Conservation (phyloP, 805 yeast genomes). For the Pachysolen tannophilus region DNA sequence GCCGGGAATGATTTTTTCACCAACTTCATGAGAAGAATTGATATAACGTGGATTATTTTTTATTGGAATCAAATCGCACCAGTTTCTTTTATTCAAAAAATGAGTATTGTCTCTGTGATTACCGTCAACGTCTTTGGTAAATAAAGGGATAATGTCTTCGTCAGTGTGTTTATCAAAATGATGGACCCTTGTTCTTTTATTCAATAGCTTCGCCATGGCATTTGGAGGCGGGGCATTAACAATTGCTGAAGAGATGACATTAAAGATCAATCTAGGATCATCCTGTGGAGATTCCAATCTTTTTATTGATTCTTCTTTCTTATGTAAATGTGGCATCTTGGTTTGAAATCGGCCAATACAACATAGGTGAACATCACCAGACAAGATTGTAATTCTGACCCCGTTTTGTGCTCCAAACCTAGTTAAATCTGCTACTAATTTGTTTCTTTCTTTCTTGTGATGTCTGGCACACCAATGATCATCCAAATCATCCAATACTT, state of each 20-base stretch:
- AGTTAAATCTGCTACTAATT: conserved; percentile 50
- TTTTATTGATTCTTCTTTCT: conserved; percentile 29
- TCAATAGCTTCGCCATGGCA: conserved; percentile 68
- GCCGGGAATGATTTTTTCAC: conserved; percentile 33
- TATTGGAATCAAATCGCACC: conserved; percentile 58
- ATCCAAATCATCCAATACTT: conserved; percentile 84
- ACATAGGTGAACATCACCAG: conserved; percentile 93
- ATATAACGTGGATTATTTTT: conserved; percentile 21
- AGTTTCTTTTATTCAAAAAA: conserved; percentile 61
- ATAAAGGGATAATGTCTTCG: conserved; percentile 77
- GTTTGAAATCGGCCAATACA: conserved; percentile 73
- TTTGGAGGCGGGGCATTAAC: conserved; percentile 91
- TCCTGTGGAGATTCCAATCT: conserved; percentile 44
- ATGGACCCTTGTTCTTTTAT: conserved; percentile 62
- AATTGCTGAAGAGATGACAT: conserved; percentile 85
- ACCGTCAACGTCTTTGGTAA: conserved; percentile 52
- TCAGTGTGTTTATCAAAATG: conserved; percentile 55
- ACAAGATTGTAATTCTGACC: conserved; percentile 72
- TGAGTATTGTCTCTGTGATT: conserved; percentile 32
- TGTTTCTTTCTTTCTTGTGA: conserved; percentile 83
- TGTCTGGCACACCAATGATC: conserved; percentile 94
- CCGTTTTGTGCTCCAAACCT: conserved; percentile 57
- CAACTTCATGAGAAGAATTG: conserved; percentile 19
- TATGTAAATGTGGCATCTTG: conserved; percentile 36
- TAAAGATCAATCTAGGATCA: conserved; percentile 73